Evolutionary conservation across 805 yeast species (phyloP).

Genomic region (Limtongozyma cylindracea): DNA sequence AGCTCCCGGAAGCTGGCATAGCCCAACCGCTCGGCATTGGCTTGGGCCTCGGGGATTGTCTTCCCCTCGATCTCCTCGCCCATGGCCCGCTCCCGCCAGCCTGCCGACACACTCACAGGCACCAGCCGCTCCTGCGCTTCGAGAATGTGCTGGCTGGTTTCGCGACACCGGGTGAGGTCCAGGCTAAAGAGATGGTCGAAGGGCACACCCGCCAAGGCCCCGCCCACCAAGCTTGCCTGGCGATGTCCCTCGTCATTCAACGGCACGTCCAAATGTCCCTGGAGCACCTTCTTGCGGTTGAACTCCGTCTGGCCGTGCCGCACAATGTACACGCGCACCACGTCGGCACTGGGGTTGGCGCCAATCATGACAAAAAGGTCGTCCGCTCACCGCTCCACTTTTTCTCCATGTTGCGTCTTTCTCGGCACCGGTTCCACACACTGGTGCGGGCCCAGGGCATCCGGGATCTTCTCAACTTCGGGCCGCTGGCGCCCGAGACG

Average conservation of each 20-base stretch:
- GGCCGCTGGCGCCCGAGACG: too few relatives aligned
- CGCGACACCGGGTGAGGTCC: constrained; percentile 31
- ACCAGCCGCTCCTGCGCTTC: too few relatives aligned
- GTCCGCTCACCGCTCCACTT: too few relatives aligned
- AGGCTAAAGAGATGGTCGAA: constrained; percentile 24
- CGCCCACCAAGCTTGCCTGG: constrained; percentile 36
- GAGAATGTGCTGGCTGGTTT: constrained; percentile 22
- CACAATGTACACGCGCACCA: constrained; percentile 29
- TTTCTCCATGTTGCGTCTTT: too few relatives aligned
- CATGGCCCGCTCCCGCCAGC: constrained; percentile 52
- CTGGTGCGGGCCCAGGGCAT: too few relatives aligned
- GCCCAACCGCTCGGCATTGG: too few relatives aligned
- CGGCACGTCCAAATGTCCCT: constrained; percentile 52
- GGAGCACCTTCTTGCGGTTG: constrained; percentile 41
- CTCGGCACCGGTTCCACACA: too few relatives aligned
- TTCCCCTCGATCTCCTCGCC: constrained; percentile 47
- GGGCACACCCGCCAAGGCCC: constrained; percentile 10
- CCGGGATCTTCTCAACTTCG: too few relatives aligned
- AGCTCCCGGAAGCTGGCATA: constrained; percentile 37
- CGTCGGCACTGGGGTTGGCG: constrained; percentile 9
- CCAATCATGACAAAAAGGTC: too few relatives aligned
- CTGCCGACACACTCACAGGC: too few relatives aligned
- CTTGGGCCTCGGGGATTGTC: constrained; percentile 41
- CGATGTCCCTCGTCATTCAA: constrained; percentile 32
- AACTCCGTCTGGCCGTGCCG: constrained; percentile 76